Evolutionary conservation across 306 rosid genomes (phyloP).

Genomic region (Urtica urens): DNA sequence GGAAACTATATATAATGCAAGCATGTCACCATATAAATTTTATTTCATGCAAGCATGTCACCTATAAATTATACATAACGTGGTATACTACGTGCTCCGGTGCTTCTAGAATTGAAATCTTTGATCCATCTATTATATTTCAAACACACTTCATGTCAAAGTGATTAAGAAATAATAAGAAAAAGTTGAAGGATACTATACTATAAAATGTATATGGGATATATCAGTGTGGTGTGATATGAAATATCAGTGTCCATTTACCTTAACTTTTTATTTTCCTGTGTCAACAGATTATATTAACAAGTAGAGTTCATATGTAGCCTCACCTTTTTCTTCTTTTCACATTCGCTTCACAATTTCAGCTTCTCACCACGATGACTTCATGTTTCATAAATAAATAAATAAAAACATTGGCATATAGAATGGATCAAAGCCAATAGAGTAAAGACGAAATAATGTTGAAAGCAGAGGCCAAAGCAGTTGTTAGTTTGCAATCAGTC

Average conservation of each 20-base stretch:
- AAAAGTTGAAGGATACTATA: conserved; percentile 2
- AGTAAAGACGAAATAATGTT: conserved; percentile 1
- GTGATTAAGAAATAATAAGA: too few species aligned
- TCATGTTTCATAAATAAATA: conserved; percentile 1
- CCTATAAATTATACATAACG: too few species aligned
- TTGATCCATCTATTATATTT: too few species aligned
- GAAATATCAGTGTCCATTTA: conserved; percentile 36
- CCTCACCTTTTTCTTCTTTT: conserved; percentile 22
- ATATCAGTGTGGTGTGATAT: conserved; percentile 52
- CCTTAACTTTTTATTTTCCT: conserved; percentile 27
- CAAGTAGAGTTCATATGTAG: conserved; percentile 16
- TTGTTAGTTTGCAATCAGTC: conserved; percentile 28
- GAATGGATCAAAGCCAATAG: conserved; percentile 5
- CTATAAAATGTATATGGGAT: conserved; percentile 15
- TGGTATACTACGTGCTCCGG: not conserved
- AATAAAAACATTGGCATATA: conserved; percentile 4
- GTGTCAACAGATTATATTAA: conserved; percentile 18
- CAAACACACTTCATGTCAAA: too few species aligned
- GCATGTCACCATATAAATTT: too few species aligned
- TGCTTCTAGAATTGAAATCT: not conserved
- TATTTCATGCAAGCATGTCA: too few species aligned
- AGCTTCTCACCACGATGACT: conserved; percentile 7
- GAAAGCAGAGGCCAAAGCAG: conserved; percentile 7
- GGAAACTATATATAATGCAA: too few species aligned
- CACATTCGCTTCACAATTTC: conserved; percentile 46